These are phyloP conservation scores for Lecanicillium sp. DNA, from an alignment of 2,329 filamentous ascomycete species.

Conservation along the genomic window DNA sequence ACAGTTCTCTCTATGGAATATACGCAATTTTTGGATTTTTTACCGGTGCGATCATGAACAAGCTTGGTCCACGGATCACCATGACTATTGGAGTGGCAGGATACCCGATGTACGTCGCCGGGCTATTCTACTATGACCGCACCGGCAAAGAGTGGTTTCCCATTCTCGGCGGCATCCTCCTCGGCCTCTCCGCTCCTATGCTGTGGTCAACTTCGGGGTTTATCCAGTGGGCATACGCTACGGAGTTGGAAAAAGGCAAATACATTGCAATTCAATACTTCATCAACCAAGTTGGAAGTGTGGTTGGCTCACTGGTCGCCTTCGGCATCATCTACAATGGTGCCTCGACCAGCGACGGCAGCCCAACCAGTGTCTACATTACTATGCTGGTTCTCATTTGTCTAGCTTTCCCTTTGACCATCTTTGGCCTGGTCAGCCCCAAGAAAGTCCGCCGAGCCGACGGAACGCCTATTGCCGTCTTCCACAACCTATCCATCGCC, in stretches of 20 bases:
- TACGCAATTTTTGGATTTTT: conserved; percentile 10
- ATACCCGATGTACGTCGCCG: conserved; percentile 8
- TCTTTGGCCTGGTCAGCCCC: conserved; percentile 14
- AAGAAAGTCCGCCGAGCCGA: conserved; percentile 13
- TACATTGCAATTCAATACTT: conserved; percentile 9
- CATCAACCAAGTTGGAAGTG: conserved; percentile 8
- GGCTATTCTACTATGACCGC: conserved; percentile 10
- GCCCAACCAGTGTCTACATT: conserved; percentile 11
- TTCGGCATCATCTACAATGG: conserved; percentile 8
- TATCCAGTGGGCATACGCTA: conserved; percentile 11
- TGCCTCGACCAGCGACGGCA: conserved; percentile 2
- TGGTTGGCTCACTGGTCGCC: conserved; percentile 10
- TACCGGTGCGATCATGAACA: conserved; percentile 10
- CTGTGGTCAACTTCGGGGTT: conserved; percentile 7
- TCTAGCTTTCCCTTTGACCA: conserved; percentile 9
- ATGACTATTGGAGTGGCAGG: conserved; percentile 8
- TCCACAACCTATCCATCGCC: conserved; percentile 8
- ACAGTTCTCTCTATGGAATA: conserved; percentile 8
- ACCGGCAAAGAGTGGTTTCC: conserved; percentile 10
- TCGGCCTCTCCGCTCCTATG: conserved; percentile 8
- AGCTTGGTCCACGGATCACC: conserved; percentile 5
- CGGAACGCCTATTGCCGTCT: conserved; percentile 10
- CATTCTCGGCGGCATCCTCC: conserved; percentile 7
- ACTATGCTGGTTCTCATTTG: conserved; percentile 11
- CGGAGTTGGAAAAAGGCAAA: conserved; percentile 12